phyloP scores from a whole-genome alignment of 2,329 filamentous ascomycete species.

The Penicillium sp. region DNA sequence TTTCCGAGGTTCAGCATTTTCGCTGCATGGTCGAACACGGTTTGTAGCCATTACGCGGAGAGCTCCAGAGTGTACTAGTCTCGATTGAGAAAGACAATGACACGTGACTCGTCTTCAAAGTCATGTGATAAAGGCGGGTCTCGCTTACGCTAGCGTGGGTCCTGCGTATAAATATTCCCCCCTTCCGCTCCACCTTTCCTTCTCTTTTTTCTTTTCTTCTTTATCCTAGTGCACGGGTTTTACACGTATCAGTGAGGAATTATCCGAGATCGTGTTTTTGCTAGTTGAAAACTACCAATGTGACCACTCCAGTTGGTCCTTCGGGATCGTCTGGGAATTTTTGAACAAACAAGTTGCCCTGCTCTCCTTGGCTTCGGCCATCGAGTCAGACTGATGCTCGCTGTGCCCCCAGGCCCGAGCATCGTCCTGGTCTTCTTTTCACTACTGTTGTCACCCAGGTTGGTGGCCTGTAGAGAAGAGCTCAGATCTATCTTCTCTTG shows the following conservation, averaged over 20 bases:
- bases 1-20: not conserved
- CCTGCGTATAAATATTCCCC: slow-evolving; percentile 23
- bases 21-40: not conserved
- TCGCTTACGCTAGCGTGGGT: slow-evolving; percentile 32
- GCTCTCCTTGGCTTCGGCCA: slow-evolving; percentile 17
- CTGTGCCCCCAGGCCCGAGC: not conserved
- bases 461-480: slow-evolving; percentile 42
- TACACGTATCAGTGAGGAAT: slow-evolving; percentile 83
- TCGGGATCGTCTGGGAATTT: slow-evolving; percentile 73
- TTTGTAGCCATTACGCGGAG: not conserved
- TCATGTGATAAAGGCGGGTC: not conserved
- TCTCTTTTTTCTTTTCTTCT: slow-evolving; percentile 37
- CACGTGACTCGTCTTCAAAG: not conserved
- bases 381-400: slow-evolving; percentile 19
- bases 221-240: slow-evolving; percentile 61
- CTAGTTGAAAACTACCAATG: slow-evolving; percentile 82
- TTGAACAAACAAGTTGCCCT: slow-evolving; percentile 54
- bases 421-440: slow-evolving; percentile 37
- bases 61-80: not conserved
- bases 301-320: slow-evolving; percentile 72
- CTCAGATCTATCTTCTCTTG: not conserved
- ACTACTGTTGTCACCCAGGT: slow-evolving; percentile 35
- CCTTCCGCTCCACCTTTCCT: slow-evolving; percentile 18
- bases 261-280: slow-evolving; percentile 85
- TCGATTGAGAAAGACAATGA: not conserved